Evolutionary conservation across 352 stramenopile genomes (phyloP).

Genomic region (Pythium scleroteichum): DNA sequence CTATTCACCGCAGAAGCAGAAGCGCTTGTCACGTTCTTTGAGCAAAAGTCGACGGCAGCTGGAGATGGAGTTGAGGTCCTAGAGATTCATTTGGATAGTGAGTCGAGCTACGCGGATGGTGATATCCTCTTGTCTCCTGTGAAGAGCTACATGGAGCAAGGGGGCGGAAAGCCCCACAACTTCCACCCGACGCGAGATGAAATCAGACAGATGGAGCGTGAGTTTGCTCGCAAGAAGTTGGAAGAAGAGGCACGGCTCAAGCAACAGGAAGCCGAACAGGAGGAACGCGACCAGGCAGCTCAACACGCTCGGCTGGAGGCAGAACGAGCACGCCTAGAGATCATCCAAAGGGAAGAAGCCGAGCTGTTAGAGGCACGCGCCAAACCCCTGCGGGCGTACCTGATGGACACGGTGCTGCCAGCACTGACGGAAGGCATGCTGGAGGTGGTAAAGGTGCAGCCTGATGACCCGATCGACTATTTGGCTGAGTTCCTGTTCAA

Average conservation of each 20-base stretch:
- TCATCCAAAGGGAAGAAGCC: slow-evolving; percentile 77
- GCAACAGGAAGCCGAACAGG: slow-evolving; percentile 45
- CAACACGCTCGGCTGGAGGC: slow-evolving; percentile 49
- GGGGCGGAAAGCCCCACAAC: slow-evolving; percentile 65
- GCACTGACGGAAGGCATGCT: slow-evolving; percentile 85
- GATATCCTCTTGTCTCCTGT: slow-evolving; percentile 48
- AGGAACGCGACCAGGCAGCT: slow-evolving; percentile 48
- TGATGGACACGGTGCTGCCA: slow-evolving; percentile 86
- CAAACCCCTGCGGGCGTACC: slow-evolving; percentile 77
- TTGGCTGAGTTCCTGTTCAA: slow-evolving; percentile 87
- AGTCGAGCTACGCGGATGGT: slow-evolving; percentile 41
- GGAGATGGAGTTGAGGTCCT: slow-evolving; percentile 58
- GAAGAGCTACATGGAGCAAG: slow-evolving; percentile 76
- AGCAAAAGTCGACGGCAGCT: slow-evolving; percentile 32
- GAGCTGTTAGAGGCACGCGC: slow-evolving; percentile 79
- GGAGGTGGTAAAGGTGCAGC: slow-evolving; percentile 86
- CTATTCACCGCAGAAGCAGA: slow-evolving; percentile 55
- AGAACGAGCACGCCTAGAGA: slow-evolving; percentile 63
- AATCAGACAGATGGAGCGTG: slow-evolving; percentile 43
- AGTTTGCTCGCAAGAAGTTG: slow-evolving; percentile 45
- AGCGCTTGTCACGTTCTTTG: slow-evolving; percentile 61
- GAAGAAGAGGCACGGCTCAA: slow-evolving; percentile 43
- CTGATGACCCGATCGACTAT: slow-evolving; percentile 86
- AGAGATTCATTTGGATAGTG: slow-evolving; percentile 51
- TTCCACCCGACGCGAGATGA: slow-evolving; percentile 83